Percentiles rank a stretch among this genome's conserved stretches.
phyloP scores from a whole-genome alignment of 148 eudicot species.

The Vaccinium vitisidaea region DNA sequence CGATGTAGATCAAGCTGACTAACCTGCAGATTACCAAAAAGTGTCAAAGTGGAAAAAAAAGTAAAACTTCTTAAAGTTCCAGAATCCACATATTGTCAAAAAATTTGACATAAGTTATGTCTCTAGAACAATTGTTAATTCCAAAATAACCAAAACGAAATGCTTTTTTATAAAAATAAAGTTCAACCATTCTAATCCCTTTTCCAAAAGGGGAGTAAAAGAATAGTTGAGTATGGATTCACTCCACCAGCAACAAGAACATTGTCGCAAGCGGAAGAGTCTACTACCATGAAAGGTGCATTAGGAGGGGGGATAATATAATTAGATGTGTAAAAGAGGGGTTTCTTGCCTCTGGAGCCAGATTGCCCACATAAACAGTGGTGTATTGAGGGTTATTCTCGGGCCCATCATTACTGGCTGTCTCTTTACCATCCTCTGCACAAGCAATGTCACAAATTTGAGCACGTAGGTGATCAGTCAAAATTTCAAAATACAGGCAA shows the following conservation, averaged over 20 bases:
- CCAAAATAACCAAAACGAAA: not conserved
- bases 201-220: not conserved
- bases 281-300: not conserved
- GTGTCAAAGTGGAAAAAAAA: not conserved
- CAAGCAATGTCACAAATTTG: not conserved
- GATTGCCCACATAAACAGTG: constrained; percentile 96
- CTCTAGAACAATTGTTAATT: not conserved
- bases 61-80: not conserved
- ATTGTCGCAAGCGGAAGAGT: not conserved
- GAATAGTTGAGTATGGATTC: not conserved
- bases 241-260: not conserved
- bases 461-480: not conserved
- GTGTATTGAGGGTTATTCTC: constrained; percentile 94
- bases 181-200: not conserved
- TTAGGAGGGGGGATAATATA: not conserved
- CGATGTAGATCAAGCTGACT: constrained; percentile 91
- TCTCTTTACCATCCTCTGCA: constrained; percentile 86
- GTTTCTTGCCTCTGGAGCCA: constrained; percentile 79
- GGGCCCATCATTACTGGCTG: constrained; percentile 73
- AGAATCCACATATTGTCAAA: not conserved
- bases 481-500: not conserved
- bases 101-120: not conserved
- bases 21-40: constrained; percentile 40
- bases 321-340: not conserved
- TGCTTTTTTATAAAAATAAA: not conserved